These are phyloP conservation scores for Chloropicon primus DNA, from an alignment of 139 green algal genomes.

Conservation along the genomic window DNA sequence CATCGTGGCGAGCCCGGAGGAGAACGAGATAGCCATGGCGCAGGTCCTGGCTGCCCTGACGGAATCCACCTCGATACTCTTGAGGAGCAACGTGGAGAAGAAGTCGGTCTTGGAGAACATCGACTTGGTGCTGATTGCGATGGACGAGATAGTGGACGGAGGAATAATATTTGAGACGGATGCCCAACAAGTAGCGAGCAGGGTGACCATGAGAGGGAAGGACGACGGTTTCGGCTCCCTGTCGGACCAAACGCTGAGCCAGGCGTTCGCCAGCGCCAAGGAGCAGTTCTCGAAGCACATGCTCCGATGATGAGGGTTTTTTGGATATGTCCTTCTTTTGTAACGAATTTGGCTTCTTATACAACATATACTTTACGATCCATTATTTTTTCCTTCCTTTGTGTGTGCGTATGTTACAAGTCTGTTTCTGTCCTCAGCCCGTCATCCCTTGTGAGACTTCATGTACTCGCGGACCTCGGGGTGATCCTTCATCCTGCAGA, in stretches of 20 bases:
- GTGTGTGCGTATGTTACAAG: no score
- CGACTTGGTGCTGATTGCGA: conserved; percentile 86
- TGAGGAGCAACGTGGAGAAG: conserved; percentile 89
- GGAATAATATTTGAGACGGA: conserved; percentile 95
- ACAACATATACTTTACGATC: no score
- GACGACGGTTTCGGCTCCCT: conserved; percentile 58
- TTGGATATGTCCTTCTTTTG: no score
- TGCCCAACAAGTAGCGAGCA: conserved; percentile 59
- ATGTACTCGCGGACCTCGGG: neutral
- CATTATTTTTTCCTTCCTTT: no score
- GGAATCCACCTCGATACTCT: conserved; percentile 67
- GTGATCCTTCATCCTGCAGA: neutral
- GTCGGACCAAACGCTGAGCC: conserved; percentile 74
- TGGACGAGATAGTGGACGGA: conserved; percentile 92
- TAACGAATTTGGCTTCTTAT: no score
- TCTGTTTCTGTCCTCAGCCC: neutral
- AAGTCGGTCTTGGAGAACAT: conserved; percentile 98
- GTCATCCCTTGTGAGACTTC: neutral
- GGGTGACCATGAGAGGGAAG: conserved; percentile 82
- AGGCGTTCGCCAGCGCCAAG: conserved; percentile 71
- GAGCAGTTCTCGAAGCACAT: conserved; percentile 51
- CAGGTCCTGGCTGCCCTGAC: conserved; percentile 76
- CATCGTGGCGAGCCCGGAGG: conserved; percentile 72
- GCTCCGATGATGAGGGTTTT: no score
- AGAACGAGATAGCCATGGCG: conserved; percentile 93